Base-by-base conservation (phyloP, 202 grass and related monocot species). In the Panicum virgatum region DNA sequence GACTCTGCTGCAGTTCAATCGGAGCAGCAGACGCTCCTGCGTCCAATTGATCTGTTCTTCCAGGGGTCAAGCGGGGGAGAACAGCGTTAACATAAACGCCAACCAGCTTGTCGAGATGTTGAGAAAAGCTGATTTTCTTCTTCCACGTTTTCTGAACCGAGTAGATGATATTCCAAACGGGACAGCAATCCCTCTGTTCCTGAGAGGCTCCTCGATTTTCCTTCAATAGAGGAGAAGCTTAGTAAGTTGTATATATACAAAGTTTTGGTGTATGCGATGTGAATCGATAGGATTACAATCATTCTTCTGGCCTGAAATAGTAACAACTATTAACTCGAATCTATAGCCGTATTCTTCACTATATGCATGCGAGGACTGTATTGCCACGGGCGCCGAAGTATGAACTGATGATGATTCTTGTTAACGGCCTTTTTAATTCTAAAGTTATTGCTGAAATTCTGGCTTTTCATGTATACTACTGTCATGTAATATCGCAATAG, bases 11-110 rank as follows among this genome's bases (percentile, higher is more conserved):
- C 54, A 26, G 50, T 50, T 64, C 48, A 78, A 76, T 43, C 29
- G 46, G 85, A 91, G 87, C 87, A 90, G 73, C 80, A 91, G 81
- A 90, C 52, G 16, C 84, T 93, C 4, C 70, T 95, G 57, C 80
- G 78, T 64, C 88, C 93, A 73, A 90, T 95, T 27, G 92, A 98
- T 74, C 44, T 93, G 40, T 98, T 98, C 75, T 85, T 91, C 77
- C 92, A 91, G 80, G 70, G 86, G 66, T 93, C 90, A 16, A 76
- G 72, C 70, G 58, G 62, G 56, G 72, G 86, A 89, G 51, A 79
- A 58, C 78, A 85, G 39, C 72, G 72, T 19, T 43, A 64, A 30
- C 30, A 4, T 34, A 4, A 34, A 79, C 10, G 29, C 38, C 42
- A 43, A 26, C 2, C 26, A 46, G 34, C 53, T 23, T 62, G 44